Evolutionary conservation across 139 green algal species (phyloP).

Genomic region (Haematococcus sp.): DNA sequence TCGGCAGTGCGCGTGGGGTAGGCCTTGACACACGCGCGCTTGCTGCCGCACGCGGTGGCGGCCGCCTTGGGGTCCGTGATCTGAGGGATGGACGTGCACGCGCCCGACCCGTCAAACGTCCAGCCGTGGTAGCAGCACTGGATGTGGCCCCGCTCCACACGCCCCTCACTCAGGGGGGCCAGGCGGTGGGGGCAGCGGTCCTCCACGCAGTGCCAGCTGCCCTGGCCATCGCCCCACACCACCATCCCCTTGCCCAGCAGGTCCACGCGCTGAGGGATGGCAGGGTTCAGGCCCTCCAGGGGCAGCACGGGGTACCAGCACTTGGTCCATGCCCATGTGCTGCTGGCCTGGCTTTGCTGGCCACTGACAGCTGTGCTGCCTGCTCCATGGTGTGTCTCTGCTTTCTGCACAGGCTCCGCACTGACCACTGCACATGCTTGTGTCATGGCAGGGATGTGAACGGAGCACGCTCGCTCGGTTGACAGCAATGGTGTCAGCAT

Average conservation of each 20-base stretch:
- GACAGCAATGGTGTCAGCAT: too few relatives aligned
- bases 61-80: conserved; percentile 11
- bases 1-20: conserved; percentile 17
- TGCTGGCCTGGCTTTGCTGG: too few relatives aligned
- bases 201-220: conserved; percentile 21
- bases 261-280: background rate
- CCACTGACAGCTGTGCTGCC: too few relatives aligned
- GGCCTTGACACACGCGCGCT: conserved; percentile 1
- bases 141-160: conserved; percentile 32
- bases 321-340: background rate
- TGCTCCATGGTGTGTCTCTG: too few relatives aligned
- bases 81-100: conserved; percentile 23
- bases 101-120: conserved; percentile 6
- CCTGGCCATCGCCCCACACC: conserved; percentile 29
- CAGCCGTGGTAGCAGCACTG: conserved; percentile 30
- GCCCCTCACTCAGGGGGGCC: conserved; percentile 37
- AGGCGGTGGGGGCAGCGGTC: conserved; percentile 44
- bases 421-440: too few relatives aligned
- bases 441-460: too few relatives aligned
- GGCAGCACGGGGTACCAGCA: background rate
- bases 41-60: conserved; percentile 18
- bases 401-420: too few relatives aligned
- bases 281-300: too few relatives aligned
- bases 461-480: too few relatives aligned
- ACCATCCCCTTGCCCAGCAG: conserved; percentile 34